Percentiles rank a stretch among this genome's conserved stretches.
Conservation (phyloP, 2,329 filamentous ascomycete genomes). For the Fusarium redolens region DNA sequence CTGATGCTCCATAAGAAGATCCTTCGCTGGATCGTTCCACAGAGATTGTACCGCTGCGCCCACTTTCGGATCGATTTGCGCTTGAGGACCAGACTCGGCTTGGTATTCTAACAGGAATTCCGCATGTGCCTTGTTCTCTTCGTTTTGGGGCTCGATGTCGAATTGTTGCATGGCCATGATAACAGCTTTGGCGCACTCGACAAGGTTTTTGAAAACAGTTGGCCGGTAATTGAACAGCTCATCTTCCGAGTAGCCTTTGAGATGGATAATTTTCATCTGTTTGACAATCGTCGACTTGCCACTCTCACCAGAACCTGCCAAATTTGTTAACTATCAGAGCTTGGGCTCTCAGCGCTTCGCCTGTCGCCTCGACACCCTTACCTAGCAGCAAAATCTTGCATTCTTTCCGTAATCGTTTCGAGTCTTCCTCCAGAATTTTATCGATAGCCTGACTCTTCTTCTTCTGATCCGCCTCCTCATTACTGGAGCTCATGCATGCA, state of each 20-base stretch:
- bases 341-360: neutral
- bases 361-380: conserved; percentile 58
- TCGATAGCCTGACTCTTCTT: conserved; percentile 98
- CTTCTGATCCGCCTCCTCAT: conserved; percentile 90
- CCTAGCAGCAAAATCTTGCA: conserved; percentile 98
- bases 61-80: conserved; percentile 82
- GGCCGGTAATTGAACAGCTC: conserved; percentile 94
- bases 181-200: conserved; percentile 95
- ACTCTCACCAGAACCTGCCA: conserved; percentile 92
- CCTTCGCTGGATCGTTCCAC: conserved; percentile 89
- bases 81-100: conserved; percentile 89
- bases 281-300: conserved; percentile 99
- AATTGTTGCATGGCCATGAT: conserved; percentile 94
- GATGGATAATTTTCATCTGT: conserved; percentile 99
- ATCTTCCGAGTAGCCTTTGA: conserved; percentile 95
- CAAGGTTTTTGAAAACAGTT: conserved; percentile 97
- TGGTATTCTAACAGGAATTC: conserved; percentile 88
- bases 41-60: conserved; percentile 85
- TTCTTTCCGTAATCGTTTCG: conserved; percentile 90
- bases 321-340: conserved; percentile 29
- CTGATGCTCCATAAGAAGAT: conserved; percentile 88
- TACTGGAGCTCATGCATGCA: conserved; percentile 88
- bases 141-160: conserved; percentile 79
- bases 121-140: conserved; percentile 78
- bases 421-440: conserved; percentile 92